A percentile compares a stretch with the other conserved stretches of the same genome.
Conservation (phyloP, 768 basidiomycete species). For the Tulasnella sp. region DNA sequence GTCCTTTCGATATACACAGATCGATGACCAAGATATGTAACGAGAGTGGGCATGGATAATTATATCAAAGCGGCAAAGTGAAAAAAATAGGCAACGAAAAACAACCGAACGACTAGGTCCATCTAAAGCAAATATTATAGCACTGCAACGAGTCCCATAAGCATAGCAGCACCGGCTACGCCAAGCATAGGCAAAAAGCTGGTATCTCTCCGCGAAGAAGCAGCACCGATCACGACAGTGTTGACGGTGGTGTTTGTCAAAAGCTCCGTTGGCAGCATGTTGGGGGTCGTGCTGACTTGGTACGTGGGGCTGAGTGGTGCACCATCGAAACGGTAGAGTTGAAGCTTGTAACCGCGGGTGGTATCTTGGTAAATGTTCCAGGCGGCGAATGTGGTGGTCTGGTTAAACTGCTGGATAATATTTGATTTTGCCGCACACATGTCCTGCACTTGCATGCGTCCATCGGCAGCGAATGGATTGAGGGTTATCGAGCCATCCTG, state of each 20-base stretch:
- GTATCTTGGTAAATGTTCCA: slow-evolving; percentile 80
- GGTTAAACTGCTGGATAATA: slow-evolving; percentile 82
- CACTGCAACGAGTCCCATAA: background rate
- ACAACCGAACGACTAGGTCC: slow-evolving; percentile 2
- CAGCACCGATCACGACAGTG: background rate
- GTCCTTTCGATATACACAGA: slow-evolving; percentile 4
- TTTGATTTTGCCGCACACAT: slow-evolving; percentile 88
- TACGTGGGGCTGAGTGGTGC: slow-evolving; percentile 71
- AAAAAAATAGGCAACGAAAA: slow-evolving; percentile 4
- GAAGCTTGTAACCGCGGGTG: slow-evolving; percentile 62
- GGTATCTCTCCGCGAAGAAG: background rate
- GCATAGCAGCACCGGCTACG: background rate
- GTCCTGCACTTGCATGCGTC: slow-evolving; percentile 93
- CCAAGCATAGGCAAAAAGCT: slow-evolving; percentile 7
- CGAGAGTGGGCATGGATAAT: background rate
- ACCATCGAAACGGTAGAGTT: slow-evolving; percentile 79
- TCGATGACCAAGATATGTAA: background rate
- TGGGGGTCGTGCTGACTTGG: slow-evolving; percentile 69
- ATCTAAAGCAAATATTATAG: slow-evolving; percentile 9
- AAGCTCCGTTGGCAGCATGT: slow-evolving; percentile 78
- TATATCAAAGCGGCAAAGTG: slow-evolving; percentile 18
- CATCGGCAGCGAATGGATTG: slow-evolving; percentile 72
- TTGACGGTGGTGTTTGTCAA: slow-evolving; percentile 49
- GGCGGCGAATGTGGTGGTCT: slow-evolving; percentile 61
- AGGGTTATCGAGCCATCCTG: slow-evolving; percentile 80